phyloP scores from a whole-genome alignment of 768 basidiomycete species.

The Calocybe cyanea region DNA sequence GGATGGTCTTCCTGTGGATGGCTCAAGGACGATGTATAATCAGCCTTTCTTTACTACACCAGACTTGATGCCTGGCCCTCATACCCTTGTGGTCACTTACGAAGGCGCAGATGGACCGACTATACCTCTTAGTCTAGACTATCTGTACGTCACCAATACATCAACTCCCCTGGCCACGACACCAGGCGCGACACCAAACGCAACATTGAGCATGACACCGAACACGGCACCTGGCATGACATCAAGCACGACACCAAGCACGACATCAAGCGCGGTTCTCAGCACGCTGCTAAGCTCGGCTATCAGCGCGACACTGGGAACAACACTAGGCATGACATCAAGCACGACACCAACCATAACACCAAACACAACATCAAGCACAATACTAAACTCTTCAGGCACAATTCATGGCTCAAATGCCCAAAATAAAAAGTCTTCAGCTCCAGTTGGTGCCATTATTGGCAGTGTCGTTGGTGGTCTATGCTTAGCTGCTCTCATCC shows the following conservation, averaged over 20 bases:
- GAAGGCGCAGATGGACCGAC: neutral
- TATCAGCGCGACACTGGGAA: neutral
- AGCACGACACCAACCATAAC: neutral
- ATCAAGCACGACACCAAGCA: neutral
- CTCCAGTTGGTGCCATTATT: neutral
- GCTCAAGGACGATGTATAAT: neutral
- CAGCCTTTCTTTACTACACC: slow-evolving; percentile 11
- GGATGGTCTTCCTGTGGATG: neutral
- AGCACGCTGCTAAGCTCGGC: no score
- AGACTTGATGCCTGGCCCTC: slow-evolving; percentile 1
- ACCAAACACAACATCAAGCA: neutral
- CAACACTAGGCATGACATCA: neutral
- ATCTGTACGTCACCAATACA: slow-evolving; percentile 2
- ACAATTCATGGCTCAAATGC: neutral
- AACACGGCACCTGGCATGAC: no score
- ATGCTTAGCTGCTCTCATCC: neutral
- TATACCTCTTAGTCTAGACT: slow-evolving; percentile 9
- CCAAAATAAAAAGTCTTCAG: neutral
- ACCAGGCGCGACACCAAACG: no score
- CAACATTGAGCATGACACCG: no score
- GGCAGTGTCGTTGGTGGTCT: neutral
- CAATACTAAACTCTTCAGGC: neutral
- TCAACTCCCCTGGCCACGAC: neutral
- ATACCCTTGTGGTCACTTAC: slow-evolving; percentile 8
- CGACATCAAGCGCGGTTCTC: neutral